These are phyloP conservation scores for Parastagonospora nodorum DNA, from an alignment of 2,329 filamentous ascomycete genomes.

Conservation along the genomic window DNA sequence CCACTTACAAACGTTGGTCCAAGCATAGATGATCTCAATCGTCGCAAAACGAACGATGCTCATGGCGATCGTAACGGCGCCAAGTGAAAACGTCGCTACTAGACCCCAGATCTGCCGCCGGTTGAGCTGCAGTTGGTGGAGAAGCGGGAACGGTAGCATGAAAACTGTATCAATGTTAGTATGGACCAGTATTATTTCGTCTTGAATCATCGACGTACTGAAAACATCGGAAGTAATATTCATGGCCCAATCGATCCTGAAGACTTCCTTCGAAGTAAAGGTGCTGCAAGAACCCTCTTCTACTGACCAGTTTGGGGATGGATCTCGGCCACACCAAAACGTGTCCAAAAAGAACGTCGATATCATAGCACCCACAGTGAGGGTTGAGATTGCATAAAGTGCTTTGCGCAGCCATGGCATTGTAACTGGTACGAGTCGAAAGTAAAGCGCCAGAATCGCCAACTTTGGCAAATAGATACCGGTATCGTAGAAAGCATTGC, in stretches of 20 bases:
- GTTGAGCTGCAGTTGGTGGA: constrained; percentile 23
- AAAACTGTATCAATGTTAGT: constrained; percentile 13
- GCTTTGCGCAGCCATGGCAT: constrained; percentile 21
- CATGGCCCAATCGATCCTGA: constrained; percentile 20
- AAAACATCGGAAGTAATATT: constrained; percentile 18
- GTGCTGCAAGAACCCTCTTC: constrained; percentile 22
- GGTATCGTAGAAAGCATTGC: constrained; percentile 24
- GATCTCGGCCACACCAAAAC: constrained; percentile 23
- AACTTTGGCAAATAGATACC: constrained; percentile 26
- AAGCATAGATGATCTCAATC: constrained; percentile 25
- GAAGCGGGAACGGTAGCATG: constrained; percentile 27
- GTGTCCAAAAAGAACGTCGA: constrained; percentile 21
- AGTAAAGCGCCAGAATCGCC: constrained; percentile 21
- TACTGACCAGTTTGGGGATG: constrained; percentile 24
- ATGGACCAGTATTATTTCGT: neutral
- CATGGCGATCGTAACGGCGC: constrained; percentile 26
- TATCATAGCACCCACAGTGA: constrained; percentile 16
- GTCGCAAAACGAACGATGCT: constrained; percentile 27
- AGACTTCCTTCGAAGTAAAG: constrained; percentile 24
- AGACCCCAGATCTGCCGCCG: constrained; percentile 28
- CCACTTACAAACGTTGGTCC: constrained; percentile 32
- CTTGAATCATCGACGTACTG: constrained; percentile 7
- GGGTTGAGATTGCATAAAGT: constrained; percentile 12
- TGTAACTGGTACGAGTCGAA: constrained; percentile 18
- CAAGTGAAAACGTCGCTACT: constrained; percentile 27